A percentile compares a stretch with the other conserved stretches of the same genome.
These are phyloP conservation scores for Russula sp. DNA, from an alignment of 768 basidiomycete genomes.

Conservation along the genomic window DNA sequence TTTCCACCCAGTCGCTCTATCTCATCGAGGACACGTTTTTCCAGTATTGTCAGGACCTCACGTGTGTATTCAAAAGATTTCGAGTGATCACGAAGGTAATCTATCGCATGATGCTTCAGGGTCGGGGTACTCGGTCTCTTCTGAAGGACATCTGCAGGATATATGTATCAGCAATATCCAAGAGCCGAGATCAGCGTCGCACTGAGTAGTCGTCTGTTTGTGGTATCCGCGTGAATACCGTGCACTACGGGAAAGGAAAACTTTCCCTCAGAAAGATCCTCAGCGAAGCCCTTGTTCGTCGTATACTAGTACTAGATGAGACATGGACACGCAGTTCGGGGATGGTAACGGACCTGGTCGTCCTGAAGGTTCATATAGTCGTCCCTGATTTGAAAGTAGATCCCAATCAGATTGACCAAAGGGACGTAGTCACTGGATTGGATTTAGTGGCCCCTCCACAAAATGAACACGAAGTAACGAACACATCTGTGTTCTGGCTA, in stretches of 20 bases:
- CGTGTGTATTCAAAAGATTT: slow-evolving; percentile 85
- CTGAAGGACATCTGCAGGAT: slow-evolving; percentile 71
- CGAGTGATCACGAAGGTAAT: slow-evolving; percentile 62
- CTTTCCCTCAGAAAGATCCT: slow-evolving; percentile 94
- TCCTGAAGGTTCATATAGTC: slow-evolving; percentile 95
- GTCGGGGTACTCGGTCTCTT: slow-evolving; percentile 72
- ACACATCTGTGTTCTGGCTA: slow-evolving; percentile 55
- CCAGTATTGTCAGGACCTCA: slow-evolving; percentile 56
- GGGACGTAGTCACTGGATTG: slow-evolving; percentile 75
- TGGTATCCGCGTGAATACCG: slow-evolving; percentile 68
- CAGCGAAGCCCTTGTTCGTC: slow-evolving; percentile 80
- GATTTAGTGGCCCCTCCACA: not conserved
- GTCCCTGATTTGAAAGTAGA: slow-evolving; percentile 96
- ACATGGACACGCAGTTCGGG: not conserved
- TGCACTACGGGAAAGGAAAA: slow-evolving; percentile 97
- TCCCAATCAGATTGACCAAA: slow-evolving; percentile 86
- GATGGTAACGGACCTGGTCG: slow-evolving; percentile 47
- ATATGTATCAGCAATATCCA: not conserved
- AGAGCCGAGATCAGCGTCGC: slow-evolving; percentile 27
- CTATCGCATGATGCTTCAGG: slow-evolving; percentile 72
- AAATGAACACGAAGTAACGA: slow-evolving; percentile 22
- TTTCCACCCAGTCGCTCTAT: slow-evolving; percentile 76
- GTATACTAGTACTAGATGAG: slow-evolving; percentile 50
- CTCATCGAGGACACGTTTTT: slow-evolving; percentile 60
- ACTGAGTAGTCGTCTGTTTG: slow-evolving; percentile 83